Conservation (phyloP, 352 stramenopile genomes). For the Globisporangium ultimum region DNA sequence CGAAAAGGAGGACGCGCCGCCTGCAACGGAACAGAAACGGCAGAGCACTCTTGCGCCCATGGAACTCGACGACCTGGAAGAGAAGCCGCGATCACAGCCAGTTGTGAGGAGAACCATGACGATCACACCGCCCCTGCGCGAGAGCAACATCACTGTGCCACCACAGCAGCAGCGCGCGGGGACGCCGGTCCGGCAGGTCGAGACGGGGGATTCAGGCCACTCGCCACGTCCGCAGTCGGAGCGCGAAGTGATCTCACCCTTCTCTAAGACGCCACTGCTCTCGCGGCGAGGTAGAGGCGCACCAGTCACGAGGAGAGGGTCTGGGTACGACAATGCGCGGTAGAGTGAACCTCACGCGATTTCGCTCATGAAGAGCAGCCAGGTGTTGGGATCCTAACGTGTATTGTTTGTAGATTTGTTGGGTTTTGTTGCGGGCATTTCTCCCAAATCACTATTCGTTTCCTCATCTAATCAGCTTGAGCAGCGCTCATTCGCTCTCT, state of each 20-base stretch:
- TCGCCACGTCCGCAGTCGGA: conserved; percentile 40
- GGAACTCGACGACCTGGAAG: not conserved
- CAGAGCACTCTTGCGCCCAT: not conserved
- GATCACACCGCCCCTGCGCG: too few relatives aligned
- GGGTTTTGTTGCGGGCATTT: too few relatives aligned
- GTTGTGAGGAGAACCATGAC: too few relatives aligned
- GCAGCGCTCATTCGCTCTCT: conserved; percentile 4
- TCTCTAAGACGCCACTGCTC: conserved; percentile 62
- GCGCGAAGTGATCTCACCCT: conserved; percentile 47
- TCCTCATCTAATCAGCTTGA: not conserved
- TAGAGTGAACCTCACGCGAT: conserved; percentile 14
- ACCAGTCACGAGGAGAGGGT: conserved; percentile 29
- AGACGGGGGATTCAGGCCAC: conserved; percentile 20
- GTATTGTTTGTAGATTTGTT: conserved; percentile 8
- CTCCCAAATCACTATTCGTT: too few relatives aligned
- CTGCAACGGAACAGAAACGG: not conserved
- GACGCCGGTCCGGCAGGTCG: conserved; percentile 15
- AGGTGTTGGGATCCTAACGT: not conserved
- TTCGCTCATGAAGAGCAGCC: not conserved
- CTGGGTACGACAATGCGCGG: conserved; percentile 57
- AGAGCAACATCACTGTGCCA: not conserved
- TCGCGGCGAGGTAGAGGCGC: conserved; percentile 32
- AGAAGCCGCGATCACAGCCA: too few relatives aligned
- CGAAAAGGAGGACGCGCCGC: conserved; percentile 4
- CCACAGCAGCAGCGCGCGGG: conserved; percentile 13